Conservation (phyloP, 176 grass and related monocot species). For the Zizania latifolia region DNA sequence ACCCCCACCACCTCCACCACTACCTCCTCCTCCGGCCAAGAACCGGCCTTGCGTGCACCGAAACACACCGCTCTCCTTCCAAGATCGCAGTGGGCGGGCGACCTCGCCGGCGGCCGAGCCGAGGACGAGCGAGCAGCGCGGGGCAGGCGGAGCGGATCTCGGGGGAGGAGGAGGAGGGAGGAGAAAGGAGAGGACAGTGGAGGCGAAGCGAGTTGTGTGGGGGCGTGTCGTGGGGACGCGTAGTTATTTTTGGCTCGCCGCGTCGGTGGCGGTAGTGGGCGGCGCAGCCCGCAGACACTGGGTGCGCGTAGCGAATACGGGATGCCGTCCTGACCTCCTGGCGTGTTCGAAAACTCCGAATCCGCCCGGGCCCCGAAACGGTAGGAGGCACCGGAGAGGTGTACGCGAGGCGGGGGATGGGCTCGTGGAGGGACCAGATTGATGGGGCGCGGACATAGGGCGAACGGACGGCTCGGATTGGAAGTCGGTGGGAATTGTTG, state of each 20-base stretch:
- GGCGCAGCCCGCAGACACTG: not conserved
- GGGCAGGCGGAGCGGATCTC: constrained; percentile 34
- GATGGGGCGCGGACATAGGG: not conserved
- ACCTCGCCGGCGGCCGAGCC: constrained; percentile 18
- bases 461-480: not conserved
- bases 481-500: not conserved
- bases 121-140: not conserved
- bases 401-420: not conserved
- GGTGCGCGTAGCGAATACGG: constrained; percentile 27
- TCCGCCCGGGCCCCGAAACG: too few relatives aligned
- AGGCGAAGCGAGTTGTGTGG: not conserved
- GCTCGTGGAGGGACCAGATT: not conserved
- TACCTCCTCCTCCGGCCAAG: not conserved
- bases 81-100: not conserved
- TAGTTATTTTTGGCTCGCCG: constrained; percentile 45
- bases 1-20: not conserved
- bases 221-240: constrained; percentile 45
- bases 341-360: too few relatives aligned
- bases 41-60: not conserved
- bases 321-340: too few relatives aligned
- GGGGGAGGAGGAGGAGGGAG: not conserved
- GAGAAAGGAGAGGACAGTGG: not conserved
- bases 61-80: not conserved
- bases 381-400: not conserved
- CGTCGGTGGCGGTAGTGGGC: constrained; percentile 26